Evolutionary conservation across 2,329 filamentous ascomycete genomes (phyloP), one percentile per base, ranked within the genome.

Genomic region (Exophiala oligosperma): DNA sequence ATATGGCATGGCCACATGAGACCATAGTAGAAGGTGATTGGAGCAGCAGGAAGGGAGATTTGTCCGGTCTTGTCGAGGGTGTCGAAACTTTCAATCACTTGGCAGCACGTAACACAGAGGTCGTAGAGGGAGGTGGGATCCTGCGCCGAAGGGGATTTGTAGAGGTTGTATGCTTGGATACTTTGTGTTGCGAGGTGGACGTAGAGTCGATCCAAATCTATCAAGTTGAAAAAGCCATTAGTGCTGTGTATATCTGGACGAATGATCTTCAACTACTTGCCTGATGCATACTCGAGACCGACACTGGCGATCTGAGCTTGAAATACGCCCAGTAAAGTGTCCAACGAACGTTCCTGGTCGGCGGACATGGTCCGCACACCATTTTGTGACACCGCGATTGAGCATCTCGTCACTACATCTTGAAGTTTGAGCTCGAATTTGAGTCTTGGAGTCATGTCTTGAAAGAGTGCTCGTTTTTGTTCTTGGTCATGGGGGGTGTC

Each of bases 281-380:
- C 69, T 40, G 71, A 68, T 17, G 64, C 60, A 5, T 66, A 64
- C 37, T 73, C 70, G 6, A 67, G 55, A n/a, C 71, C 73, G 4
- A 77, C 60, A 24, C 73, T 73, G n/a, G 69, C 64, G 11, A 73
- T 59, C 35, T 74, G 71, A 4, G 60, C 62, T 49, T 76, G 73
- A 49, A 71, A 76, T 4, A 67, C 66, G 17, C 69, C 68, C 17
- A 77, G 61, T 12, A 77, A 47, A 26, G 72, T 69, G 43, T 74
- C 71, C 32, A 77, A 64, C 4, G 70, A 65, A 6, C 70, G 68
- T 52, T 77, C 75, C 49, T 75, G 74, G 6, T 76, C 73, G 0
- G 64, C 14, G 0, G 70, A 69, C 68, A 77, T 72, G n/a, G 62
- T 64, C 4, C 73, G 70, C 6, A 77, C 60, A 2, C 75, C 74